Base-by-base conservation (phyloP, 495 filamentous ascomycete species). In the Talaromyces thailandensis region DNA sequence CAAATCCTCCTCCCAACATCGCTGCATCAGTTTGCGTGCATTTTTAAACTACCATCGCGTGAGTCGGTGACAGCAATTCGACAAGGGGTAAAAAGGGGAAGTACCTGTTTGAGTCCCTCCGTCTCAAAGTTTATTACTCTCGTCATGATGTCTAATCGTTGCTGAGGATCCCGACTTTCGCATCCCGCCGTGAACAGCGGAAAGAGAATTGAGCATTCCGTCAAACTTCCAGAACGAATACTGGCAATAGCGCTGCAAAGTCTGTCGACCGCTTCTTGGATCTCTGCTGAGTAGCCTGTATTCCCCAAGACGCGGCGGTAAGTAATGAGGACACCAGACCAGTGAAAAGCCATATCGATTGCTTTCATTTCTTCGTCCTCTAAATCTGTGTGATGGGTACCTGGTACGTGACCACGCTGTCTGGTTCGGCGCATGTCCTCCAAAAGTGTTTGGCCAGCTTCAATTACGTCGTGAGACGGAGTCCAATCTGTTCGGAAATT, bases 161-260 rank as follows among this genome's bases (percentile, higher is more conserved):
- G 83, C 11, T 69, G 69, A 28, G 72, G 62, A 52, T 86, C 80
- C 52, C 75, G 69, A 3, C 86, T 83, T 67, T 94, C 90, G 67
- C 89, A 93, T 1, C 91, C 91, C 5, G 90, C 91, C 8, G 88
- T 89, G 71, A 95, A 94, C 72, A 95, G 82, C 1, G 91, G 91
- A 60, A 95, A 93, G 53, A 96, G 68, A 6, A 91, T 76, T 68
- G 88, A 91, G 4, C 85, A 85, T 71, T 93, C 91, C 0, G 88
- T 88, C 24, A 86, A 86, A 16, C 86, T 85, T 18, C 88, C 86
- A 14, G 77, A 74, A 25, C 83, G 75, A 56, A 95, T 85, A 29
- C 83, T 82, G n/a, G 70, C 73, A 63, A 93, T 73, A 4, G 84
- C 80, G 16, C 74, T 70, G 16, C 89, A 76, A 37, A 93, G 89